Percentiles rank a stretch among this genome's conserved stretches.
Conservation (phyloP, 2,329 filamentous ascomycete species). For the Fusarium sp. region DNA sequence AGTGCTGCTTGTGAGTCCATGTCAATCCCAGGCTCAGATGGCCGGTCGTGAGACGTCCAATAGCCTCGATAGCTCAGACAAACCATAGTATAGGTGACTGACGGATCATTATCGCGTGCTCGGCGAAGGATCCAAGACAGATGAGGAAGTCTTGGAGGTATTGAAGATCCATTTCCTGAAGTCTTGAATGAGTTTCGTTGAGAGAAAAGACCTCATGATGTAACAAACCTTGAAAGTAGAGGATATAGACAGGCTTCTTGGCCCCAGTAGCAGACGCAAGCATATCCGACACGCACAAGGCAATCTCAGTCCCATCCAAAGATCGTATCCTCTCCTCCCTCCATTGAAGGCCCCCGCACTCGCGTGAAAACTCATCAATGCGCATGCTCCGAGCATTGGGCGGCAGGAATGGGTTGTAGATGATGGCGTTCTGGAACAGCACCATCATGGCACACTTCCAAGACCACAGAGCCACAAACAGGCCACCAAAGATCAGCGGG, state of each 20-base stretch:
- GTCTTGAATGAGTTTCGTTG: conserved; percentile 16
- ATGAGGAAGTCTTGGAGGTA: conserved; percentile 68
- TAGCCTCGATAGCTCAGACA: conserved; percentile 77
- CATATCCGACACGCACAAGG: conserved; percentile 67
- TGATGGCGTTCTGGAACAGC: conserved; percentile 83
- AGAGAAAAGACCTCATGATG: not conserved
- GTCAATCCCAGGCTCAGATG: conserved; percentile 78
- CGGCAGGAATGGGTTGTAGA: conserved; percentile 83
- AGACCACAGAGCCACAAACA: conserved; percentile 73
- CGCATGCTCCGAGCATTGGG: conserved; percentile 76
- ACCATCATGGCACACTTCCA: conserved; percentile 81
- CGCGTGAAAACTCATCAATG: conserved; percentile 71
- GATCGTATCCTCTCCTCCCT: conserved; percentile 70
- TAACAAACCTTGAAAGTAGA: conserved; percentile 44
- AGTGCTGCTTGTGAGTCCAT: conserved; percentile 75
- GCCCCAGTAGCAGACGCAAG: conserved; percentile 6
- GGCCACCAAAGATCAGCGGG: conserved; percentile 73
- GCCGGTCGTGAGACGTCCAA: conserved; percentile 80
- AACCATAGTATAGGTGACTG: conserved; percentile 60
- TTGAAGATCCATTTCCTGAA: conserved; percentile 69
- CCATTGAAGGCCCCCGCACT: conserved; percentile 75
- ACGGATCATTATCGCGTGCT: conserved; percentile 54
- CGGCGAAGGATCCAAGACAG: conserved; percentile 65
- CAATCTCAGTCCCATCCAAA: conserved; percentile 74
- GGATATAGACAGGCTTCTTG: conserved; percentile 60